A percentile compares a stretch with the other conserved stretches of the same genome.
Evolutionary conservation across 2,329 filamentous ascomycete genomes (phyloP).

Genomic region (Truncatella angustata): DNA sequence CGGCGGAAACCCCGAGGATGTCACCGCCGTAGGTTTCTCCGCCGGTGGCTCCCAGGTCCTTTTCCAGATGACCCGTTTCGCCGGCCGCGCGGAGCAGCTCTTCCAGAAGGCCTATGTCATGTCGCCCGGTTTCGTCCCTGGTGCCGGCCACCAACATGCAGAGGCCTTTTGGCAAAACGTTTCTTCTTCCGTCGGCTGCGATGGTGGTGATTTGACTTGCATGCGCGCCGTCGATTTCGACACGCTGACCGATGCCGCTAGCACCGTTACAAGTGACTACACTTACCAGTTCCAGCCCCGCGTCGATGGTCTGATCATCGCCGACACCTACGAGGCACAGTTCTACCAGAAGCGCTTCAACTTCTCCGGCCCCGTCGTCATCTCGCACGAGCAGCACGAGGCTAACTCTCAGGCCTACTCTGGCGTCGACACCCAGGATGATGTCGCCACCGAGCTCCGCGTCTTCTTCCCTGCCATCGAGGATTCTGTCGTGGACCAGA

Average conservation of each 20-base stretch:
- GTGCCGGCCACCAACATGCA: constrained; percentile 33
- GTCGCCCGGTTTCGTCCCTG: constrained; percentile 19
- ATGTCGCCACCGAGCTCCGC: constrained; percentile 28
- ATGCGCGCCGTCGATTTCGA: constrained; percentile 8
- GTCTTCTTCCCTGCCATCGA: constrained; percentile 33
- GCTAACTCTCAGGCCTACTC: constrained; percentile 26
- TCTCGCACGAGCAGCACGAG: constrained; percentile 34
- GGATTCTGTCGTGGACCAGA: constrained; percentile 28
- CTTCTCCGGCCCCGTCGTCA: constrained; percentile 32
- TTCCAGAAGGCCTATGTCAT: constrained; percentile 8
- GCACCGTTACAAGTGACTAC: constrained; percentile 21
- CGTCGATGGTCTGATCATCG: constrained; percentile 33
- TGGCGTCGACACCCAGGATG: constrained; percentile 30
- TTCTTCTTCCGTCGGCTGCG: not conserved
- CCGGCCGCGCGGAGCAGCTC: constrained; percentile 5
- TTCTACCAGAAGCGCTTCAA: constrained; percentile 34
- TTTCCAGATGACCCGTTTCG: constrained; percentile 8
- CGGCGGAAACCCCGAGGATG: constrained; percentile 3
- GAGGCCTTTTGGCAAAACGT: constrained; percentile 12
- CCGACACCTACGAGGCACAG: constrained; percentile 34
- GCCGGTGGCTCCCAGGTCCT: constrained; percentile 5
- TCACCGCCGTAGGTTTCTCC: constrained; percentile 7
- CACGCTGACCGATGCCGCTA: constrained; percentile 19
- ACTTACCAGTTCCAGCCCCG: constrained; percentile 34
- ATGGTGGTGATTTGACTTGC: constrained; percentile 2